Percentiles rank a stretch among this genome's conserved stretches.
Conservation (phyloP, 345 rosid genomes). For the Lumnitzera littorea region DNA sequence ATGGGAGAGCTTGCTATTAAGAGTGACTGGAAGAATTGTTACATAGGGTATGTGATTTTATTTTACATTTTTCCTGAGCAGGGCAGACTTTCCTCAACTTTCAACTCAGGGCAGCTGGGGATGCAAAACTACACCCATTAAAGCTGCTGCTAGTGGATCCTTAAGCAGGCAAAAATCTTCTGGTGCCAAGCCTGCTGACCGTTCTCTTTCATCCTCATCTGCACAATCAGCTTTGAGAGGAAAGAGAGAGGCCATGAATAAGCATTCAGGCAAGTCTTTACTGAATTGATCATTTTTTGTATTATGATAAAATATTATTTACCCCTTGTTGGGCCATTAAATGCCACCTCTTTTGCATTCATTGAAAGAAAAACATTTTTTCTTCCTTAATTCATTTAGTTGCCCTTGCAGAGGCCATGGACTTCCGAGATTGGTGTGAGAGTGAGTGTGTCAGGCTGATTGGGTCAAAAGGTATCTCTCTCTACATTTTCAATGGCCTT, state of each 20-base stretch:
- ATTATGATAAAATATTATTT: too few relatives aligned
- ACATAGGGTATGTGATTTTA: not conserved
- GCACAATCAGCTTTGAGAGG: slow-evolving; percentile 46
- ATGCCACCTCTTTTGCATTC: not conserved
- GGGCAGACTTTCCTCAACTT: slow-evolving; percentile 59
- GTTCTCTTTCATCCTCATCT: slow-evolving; percentile 40
- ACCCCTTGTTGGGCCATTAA: too few relatives aligned
- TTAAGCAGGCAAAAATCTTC: slow-evolving; percentile 62
- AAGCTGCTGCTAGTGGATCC: slow-evolving; percentile 42
- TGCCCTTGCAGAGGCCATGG: slow-evolving; percentile 70
- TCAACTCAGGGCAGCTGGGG: slow-evolving; percentile 65
- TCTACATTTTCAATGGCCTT: not conserved
- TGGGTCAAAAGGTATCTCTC: slow-evolving; percentile 66
- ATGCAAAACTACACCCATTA: slow-evolving; percentile 51
- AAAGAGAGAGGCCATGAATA: slow-evolving; percentile 45
- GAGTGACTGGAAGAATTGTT: not conserved
- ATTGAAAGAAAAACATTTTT: not conserved
- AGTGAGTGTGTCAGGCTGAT: slow-evolving; percentile 78
- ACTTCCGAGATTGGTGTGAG: slow-evolving; percentile 93
- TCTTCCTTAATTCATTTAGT: slow-evolving; percentile 8
- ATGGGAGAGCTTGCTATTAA: too few relatives aligned
- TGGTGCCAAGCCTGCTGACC: slow-evolving; percentile 40
- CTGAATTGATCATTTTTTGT: not conserved
- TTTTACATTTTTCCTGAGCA: slow-evolving; percentile 16
- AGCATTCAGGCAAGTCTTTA: slow-evolving; percentile 52